Percentiles rank a stretch among this genome's conserved stretches.
phyloP scores from a whole-genome alignment of 495 filamentous ascomycete species.

The Neurospora sp. region DNA sequence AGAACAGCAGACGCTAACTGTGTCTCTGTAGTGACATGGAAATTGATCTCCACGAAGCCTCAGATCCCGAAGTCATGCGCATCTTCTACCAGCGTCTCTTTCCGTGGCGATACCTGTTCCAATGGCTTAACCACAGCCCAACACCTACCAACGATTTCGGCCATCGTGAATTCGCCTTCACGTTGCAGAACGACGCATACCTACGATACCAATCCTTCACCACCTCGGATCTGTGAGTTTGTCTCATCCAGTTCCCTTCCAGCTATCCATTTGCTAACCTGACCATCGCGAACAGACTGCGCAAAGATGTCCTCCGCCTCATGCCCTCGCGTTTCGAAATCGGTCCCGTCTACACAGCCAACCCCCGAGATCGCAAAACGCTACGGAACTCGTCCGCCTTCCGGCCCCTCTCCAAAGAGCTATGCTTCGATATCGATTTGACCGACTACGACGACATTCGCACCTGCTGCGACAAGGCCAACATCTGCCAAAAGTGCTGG shows the following conservation, averaged over 20 bases:
- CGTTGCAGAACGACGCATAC: conserved; percentile 79
- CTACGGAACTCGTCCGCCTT: conserved; percentile 65
- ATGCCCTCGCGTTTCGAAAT: conserved; percentile 96
- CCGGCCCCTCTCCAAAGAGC: conserved; percentile 72
- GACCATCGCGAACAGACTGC: conserved; percentile 44
- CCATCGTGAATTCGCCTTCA: conserved; percentile 92
- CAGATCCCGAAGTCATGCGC: conserved; percentile 74
- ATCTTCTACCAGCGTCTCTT: conserved; percentile 94
- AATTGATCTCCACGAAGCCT: conserved; percentile 21
- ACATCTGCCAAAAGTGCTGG: conserved; percentile 93
- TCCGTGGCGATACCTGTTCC: conserved; percentile 89
- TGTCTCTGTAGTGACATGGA: neutral
- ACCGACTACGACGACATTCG: conserved; percentile 97
- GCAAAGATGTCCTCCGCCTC: conserved; percentile 77
- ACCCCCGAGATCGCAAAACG: conserved; percentile 87
- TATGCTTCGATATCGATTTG: conserved; percentile 98
- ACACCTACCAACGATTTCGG: conserved; percentile 77
- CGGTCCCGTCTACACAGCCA: conserved; percentile 85
- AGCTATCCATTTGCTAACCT: neutral
- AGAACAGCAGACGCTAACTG: neutral
- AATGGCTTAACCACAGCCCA: conserved; percentile 94
- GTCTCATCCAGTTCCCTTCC: neutral
- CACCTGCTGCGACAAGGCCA: conserved; percentile 87
- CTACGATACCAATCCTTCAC: conserved; percentile 85
- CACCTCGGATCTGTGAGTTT: conserved; percentile 67